Conservation (phyloP, 2,329 filamentous ascomycete species). For the Elsinoe ampelina region DNA sequence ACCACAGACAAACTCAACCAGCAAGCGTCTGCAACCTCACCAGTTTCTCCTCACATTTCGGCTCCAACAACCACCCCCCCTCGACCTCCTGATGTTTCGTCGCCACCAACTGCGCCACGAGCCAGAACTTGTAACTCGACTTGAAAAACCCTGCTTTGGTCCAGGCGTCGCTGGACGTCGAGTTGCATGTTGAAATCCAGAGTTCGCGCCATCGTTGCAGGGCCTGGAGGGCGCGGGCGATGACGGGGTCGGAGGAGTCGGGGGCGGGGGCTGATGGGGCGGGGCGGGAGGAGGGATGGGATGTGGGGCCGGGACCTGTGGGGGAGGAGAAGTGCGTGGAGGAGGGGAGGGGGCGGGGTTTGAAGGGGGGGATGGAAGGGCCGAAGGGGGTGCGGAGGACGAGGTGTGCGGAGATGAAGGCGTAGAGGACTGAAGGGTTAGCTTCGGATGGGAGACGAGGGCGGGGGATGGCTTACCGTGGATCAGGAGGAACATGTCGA, state of each 20-base stretch:
- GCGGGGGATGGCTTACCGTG: not conserved
- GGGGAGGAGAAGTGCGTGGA: not conserved
- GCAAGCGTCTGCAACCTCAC: constrained; percentile 9
- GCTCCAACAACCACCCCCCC: constrained; percentile 11
- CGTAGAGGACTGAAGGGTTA: constrained; percentile 6
- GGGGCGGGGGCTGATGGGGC: not conserved
- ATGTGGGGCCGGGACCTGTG: not conserved
- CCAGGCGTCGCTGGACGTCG: constrained; percentile 3
- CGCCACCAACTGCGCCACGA: constrained; percentile 12
- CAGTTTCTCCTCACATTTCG: constrained; percentile 12
- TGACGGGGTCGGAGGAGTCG: constrained; percentile 4
- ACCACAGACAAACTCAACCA: not conserved
- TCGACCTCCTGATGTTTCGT: constrained; percentile 10
- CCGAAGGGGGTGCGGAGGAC: constrained; percentile 11
- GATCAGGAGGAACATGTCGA: constrained; percentile 13
- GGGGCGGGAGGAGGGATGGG: not conserved
- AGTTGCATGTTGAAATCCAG: constrained; percentile 8
- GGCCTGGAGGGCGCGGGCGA: not conserved
- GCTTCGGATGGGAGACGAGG: not conserved
- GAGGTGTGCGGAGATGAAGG: constrained; percentile 11
- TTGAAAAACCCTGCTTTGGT: constrained; percentile 10
- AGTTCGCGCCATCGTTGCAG: constrained; percentile 4
- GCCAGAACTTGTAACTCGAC: constrained; percentile 11
- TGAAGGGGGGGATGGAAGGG: not conserved
- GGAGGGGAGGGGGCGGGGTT: not conserved